These are phyloP conservation scores for Fusarium temperatum DNA, from an alignment of 2,329 filamentous ascomycete genomes.

Conservation along the genomic window DNA sequence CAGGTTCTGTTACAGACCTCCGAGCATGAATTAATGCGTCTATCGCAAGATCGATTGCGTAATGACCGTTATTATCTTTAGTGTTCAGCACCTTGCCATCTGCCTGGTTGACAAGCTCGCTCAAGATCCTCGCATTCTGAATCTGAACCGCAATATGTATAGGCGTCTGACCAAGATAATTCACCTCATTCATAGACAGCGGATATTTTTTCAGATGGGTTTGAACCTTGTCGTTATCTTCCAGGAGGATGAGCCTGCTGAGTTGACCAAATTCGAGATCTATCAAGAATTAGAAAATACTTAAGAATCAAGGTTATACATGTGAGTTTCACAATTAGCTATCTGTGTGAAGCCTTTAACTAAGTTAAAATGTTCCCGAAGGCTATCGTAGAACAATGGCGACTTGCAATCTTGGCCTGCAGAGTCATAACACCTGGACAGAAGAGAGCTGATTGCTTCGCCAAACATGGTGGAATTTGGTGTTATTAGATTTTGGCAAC, in stretches of 20 bases:
- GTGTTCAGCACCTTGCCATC: fast-evolving
- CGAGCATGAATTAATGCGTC: fast-evolving
- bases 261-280: not conserved
- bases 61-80: not conserved
- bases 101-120: not conserved
- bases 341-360: not conserved
- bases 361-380: fast-evolving
- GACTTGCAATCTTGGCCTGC: not conserved
- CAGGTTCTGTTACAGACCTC: fast-evolving
- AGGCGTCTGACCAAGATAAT: not conserved
- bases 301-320: fast-evolving
- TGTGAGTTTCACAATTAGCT: not conserved
- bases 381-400: fast-evolving
- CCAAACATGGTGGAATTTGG: fast-evolving
- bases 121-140: not conserved
- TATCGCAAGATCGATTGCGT: not conserved
- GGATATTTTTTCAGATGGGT: fast-evolving
- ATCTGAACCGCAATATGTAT: not conserved
- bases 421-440: not conserved
- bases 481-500: fast-evolving
- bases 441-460: fast-evolving
- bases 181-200: not conserved
- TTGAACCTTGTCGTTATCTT: fast-evolving
- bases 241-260: not conserved
- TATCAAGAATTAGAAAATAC: not conserved